Evolutionary conservation across 805 yeast genomes (phyloP), one percentile per base, ranked within the genome.

Genomic region (Lipomyces kockii): DNA sequence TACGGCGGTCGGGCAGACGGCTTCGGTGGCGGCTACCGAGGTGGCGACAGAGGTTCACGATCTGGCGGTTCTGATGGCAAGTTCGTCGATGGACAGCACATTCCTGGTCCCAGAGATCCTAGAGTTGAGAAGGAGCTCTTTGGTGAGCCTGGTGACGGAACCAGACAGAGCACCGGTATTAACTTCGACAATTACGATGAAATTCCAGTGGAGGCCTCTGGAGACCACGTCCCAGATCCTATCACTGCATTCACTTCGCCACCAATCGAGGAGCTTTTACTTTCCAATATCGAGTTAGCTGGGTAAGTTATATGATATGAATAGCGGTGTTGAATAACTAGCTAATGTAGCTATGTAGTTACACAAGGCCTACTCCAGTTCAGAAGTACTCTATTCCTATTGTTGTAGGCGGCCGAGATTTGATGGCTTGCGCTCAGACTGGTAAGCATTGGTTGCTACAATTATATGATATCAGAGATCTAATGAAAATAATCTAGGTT

Each of bases 111-210:
- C 65, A 84, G 81, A 72, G 89, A 90, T 80, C 86, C 85, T 75
- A 82, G 83, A 66, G 76, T 88, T 73, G 99, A 95, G 82, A 74
- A 83, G 65, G 92, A 91, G 76, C 83, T 95, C 70, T 96, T 90
- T 75, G 99, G 99, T 76, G 83, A 85, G 60, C 84, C 84, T 62
- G 91, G 88, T 63, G 97, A 88, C 76, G 78, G 82, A 39, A 82
- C 81, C 54, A 87, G 88, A 83, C 97, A 91, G 83, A 88, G 96
- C 62, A 90, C 97, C 51, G 99, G 99, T 85, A 95, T 95, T 82
- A 95, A 95, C 83, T 95, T 95, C 77, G 99, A 96, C 81, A 92
- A 91, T 84, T 95, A 95, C 81, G 99, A 95, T 79, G 98, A 96
- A 68, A 95, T 95, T 72, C 99, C 99, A 69, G 98, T 95, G 71